Base-by-base conservation (phyloP, 306 rosid genomes). In the Cicer pinnatifidum region DNA sequence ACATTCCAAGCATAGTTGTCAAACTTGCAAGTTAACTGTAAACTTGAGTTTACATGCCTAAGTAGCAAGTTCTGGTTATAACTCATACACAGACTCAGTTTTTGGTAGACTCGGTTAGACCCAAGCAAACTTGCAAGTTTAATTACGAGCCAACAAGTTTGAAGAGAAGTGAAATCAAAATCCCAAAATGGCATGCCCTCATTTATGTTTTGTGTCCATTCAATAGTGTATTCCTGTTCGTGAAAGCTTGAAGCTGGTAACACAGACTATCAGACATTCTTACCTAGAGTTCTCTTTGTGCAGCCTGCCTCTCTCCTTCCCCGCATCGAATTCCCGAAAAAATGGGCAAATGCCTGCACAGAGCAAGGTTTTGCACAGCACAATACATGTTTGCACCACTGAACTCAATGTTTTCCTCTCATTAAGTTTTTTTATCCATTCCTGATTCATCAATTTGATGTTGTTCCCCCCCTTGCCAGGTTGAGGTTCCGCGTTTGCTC, bases 1-100 rank as follows among this genome's bases (percentile, higher is more conserved):
- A 41, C 50, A 67, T 10, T 35, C 60, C 9, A 43, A 53, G 58
- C 62, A 56, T 56, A 38, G 62, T 20, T 56, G 37, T 54, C 61
- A 17, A 54, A 54, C 37, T 17, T 54, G 61, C 1, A 4, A 19
- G n/a, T 9, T 0, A 54, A 54, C 61, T 54, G 50, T 45, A 9
- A 53, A 53, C 59, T 56, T 3, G 1, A 57, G 39, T 23, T 20
- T 57, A 57, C 13, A 1, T 53, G 35, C 28, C 8, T 57, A 57
- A 39, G 37, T 9, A 54, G 63, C 15, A 23, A 28, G 28, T 6
- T 57, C 43, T 7, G 11, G 10, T 15, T 12, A 12, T 11, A n/a
- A 5, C 53, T 48, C 15, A 13, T 2, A 6, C 8, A 48, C 17
- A 48, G 1, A 48, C 54, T 48, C 17, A 1, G 54, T 48, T n/a